Evolutionary conservation across 805 yeast species (phyloP).

Genomic region (Metschnikowia rubicola): DNA sequence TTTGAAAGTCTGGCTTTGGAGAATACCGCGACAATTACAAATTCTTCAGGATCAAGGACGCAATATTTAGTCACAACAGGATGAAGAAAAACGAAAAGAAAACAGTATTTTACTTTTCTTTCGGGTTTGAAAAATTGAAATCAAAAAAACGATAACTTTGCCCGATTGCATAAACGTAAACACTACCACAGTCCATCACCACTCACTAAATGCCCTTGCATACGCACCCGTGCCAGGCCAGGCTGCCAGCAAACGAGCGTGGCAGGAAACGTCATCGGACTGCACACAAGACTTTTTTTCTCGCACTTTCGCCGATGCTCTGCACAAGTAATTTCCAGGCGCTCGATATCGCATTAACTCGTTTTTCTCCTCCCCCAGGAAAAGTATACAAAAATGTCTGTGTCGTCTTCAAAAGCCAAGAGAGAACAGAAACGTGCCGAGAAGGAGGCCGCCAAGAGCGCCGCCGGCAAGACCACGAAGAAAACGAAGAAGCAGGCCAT

Average conservation of each 20-base stretch:
- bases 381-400: constrained; percentile 33
- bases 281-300: constrained; percentile 1
- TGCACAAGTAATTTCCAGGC: constrained; percentile 1
- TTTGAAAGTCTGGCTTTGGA: too few species aligned
- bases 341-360: neutral
- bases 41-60: too few species aligned
- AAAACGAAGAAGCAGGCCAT: constrained; percentile 56
- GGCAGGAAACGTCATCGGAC: neutral
- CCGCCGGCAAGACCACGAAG: constrained; percentile 73
- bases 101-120: too few species aligned
- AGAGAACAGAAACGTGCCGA: constrained; percentile 93
- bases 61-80: too few species aligned
- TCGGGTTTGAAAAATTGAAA: too few species aligned
- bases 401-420: constrained; percentile 94
- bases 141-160: too few species aligned
- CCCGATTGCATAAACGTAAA: too few species aligned
- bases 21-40: too few species aligned
- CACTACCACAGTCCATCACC: too few species aligned
- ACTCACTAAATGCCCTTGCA: too few species aligned
- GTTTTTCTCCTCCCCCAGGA: neutral
- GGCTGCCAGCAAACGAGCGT: neutral
- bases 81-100: too few species aligned
- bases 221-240: too few species aligned
- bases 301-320: constrained; percentile 3
- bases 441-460: constrained; percentile 44